Evolutionary conservation across 331 rosid species (phyloP).

Genomic region (Saraca asoca): DNA sequence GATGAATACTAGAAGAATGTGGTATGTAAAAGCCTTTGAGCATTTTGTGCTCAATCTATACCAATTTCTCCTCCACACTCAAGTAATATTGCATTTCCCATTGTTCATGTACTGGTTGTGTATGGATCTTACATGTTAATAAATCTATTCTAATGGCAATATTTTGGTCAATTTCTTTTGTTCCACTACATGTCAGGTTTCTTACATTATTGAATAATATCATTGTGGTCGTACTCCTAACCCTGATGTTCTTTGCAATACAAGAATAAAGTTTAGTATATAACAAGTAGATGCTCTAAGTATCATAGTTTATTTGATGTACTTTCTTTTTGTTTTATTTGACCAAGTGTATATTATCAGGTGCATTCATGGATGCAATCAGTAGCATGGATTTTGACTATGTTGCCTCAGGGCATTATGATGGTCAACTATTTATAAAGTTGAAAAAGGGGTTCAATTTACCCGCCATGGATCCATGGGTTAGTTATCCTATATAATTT

Average conservation of each 20-base stretch:
- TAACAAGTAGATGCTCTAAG: slow-evolving; percentile 7
- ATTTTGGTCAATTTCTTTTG: slow-evolving; percentile 8
- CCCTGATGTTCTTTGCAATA: slow-evolving; percentile 94
- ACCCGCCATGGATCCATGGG: slow-evolving; percentile 98
- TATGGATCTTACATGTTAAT: neutral
- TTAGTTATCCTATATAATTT: slow-evolving; percentile 39
- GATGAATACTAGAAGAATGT: slow-evolving; percentile 92
- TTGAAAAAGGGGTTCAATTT: slow-evolving; percentile 76
- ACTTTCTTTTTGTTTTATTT: neutral
- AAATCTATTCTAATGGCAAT: slow-evolving; percentile 17
- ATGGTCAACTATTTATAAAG: slow-evolving; percentile 76
- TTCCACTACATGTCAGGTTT: slow-evolving; percentile 55
- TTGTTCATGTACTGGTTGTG: neutral
- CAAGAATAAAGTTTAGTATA: slow-evolving; percentile 93
- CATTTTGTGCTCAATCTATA: neutral
- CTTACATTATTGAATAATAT: slow-evolving; percentile 84
- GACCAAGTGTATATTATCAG: slow-evolving; percentile 35
- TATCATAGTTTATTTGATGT: neutral
- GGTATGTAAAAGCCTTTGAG: slow-evolving; percentile 45
- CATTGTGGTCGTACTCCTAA: slow-evolving; percentile 93
- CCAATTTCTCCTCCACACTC: no score
- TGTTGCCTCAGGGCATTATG: slow-evolving; percentile 96
- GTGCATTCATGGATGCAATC: slow-evolving; percentile 95
- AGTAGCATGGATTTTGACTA: slow-evolving; percentile 72
- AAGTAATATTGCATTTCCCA: neutral